Conservation (phyloP, 176 grass and related monocot species). For the Canna indica region DNA sequence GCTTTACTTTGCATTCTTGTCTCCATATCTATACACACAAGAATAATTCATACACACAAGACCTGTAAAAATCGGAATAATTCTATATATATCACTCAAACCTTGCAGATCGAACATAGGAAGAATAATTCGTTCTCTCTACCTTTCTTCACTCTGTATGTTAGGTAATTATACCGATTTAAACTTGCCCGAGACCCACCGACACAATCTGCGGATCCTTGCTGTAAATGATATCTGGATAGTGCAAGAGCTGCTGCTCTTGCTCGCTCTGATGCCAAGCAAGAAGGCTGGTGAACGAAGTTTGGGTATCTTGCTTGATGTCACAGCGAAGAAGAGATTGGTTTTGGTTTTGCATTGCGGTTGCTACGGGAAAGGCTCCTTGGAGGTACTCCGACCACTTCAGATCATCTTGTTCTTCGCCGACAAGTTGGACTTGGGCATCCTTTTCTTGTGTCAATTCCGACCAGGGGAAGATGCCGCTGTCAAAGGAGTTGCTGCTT, state of each 20-base stretch:
- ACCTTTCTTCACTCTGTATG: background rate
- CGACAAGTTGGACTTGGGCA: constrained; percentile 25
- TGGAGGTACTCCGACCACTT: constrained; percentile 66
- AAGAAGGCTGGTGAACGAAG: constrained; percentile 41
- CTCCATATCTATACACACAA: too few species aligned
- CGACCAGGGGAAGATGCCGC: constrained; percentile 46
- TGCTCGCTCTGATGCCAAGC: constrained; percentile 42
- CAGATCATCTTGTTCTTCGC: constrained; percentile 39
- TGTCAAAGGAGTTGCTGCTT: constrained; percentile 45
- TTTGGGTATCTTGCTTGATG: constrained; percentile 27
- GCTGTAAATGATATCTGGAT: constrained; percentile 40
- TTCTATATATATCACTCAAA: too few species aligned
- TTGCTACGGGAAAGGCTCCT: constrained; percentile 35
- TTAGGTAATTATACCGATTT: background rate
- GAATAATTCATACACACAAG: background rate
- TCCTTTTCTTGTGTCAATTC: constrained; percentile 38
- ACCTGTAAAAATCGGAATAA: background rate
- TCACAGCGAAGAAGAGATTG: background rate
- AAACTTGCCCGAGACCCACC: constrained; percentile 52
- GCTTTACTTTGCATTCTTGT: too few species aligned
- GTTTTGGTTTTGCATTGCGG: constrained; percentile 29
- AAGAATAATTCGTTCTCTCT: background rate
- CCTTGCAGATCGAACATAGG: too few species aligned
- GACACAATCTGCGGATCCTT: constrained; percentile 61
- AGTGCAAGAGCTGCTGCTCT: constrained; percentile 53